Evolutionary conservation across 371 early-diverging fungal genomes (phyloP).

Genomic region (Rhizopus delemar): DNA sequence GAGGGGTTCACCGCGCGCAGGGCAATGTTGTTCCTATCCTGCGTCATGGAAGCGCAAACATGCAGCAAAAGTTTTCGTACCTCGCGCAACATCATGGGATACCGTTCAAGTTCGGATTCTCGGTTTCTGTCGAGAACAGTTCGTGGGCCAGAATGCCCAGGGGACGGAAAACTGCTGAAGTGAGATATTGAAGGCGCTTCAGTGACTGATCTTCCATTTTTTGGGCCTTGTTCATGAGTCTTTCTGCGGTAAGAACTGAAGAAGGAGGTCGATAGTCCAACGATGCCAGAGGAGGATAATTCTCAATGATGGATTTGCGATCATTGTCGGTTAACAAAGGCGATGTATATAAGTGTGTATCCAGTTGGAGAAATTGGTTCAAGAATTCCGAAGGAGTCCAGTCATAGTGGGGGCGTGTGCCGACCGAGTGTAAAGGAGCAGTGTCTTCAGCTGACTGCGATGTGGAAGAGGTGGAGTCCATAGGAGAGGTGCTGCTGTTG

Average conservation of each 20-base stretch:
- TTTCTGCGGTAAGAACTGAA: slow-evolving; percentile 13
- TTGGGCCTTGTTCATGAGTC: slow-evolving; percentile 17
- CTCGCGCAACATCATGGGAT: slow-evolving; percentile 12
- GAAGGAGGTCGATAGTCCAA: slow-evolving; percentile 17
- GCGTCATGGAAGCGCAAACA: slow-evolving; percentile 10
- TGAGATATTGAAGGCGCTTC: slow-evolving; percentile 14
- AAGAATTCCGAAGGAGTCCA: slow-evolving; percentile 15
- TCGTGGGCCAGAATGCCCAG: slow-evolving; percentile 14
- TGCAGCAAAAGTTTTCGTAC: slow-evolving; percentile 8
- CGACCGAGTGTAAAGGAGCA: slow-evolving; percentile 8
- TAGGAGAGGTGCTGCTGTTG: neutral
- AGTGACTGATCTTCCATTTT: slow-evolving; percentile 12
- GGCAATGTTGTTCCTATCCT: slow-evolving; percentile 13
- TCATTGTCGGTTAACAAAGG: slow-evolving; percentile 5
- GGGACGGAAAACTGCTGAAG: slow-evolving; percentile 12
- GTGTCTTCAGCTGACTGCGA: slow-evolving; percentile 9
- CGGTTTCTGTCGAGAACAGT: neutral
- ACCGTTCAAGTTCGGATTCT: slow-evolving; percentile 3
- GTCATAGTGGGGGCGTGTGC: slow-evolving; percentile 14
- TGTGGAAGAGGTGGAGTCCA: neutral
- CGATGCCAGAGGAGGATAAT: slow-evolving; percentile 15
- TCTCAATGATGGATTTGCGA: slow-evolving; percentile 17
- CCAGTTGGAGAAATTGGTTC: neutral
- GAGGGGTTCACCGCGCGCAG: slow-evolving; percentile 10
- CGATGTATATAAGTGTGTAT: slow-evolving; percentile 2